These are phyloP conservation scores for Mycena sp. DNA, from an alignment of 1,284 basidiomycete species.

Conservation along the genomic window DNA sequence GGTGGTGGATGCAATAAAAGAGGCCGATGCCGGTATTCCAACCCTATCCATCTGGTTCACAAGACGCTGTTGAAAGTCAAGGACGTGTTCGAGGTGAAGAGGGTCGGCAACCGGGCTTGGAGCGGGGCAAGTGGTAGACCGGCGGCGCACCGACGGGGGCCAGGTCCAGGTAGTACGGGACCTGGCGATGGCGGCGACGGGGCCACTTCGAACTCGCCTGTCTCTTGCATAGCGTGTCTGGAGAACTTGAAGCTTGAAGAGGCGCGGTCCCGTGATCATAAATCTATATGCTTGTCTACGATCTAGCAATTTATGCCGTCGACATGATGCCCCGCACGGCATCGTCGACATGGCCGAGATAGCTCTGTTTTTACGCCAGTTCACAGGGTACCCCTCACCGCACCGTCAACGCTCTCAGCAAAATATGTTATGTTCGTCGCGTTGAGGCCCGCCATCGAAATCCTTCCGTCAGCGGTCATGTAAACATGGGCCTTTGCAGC, in stretches of 20 bases:
- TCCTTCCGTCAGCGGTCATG: constrained; percentile 90
- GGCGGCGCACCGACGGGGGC: constrained; percentile 26
- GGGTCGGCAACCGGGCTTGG: constrained; percentile 20
- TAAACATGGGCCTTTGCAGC: constrained; percentile 96
- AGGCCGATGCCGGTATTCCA: constrained; percentile 3
- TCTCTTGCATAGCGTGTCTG: too few relatives aligned
- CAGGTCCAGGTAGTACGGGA: constrained; percentile 26
- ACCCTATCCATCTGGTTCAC: constrained; percentile 34
- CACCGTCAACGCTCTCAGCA: constrained; percentile 85
- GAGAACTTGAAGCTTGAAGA: too few relatives aligned
- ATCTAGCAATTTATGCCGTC: constrained; percentile 9
- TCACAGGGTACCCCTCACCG: constrained; percentile 83
- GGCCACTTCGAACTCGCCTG: not conserved
- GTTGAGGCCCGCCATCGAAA: constrained; percentile 98
- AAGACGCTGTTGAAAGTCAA: constrained; percentile 42
- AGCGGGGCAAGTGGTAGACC: constrained; percentile 34
- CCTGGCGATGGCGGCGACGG: constrained; percentile 17
- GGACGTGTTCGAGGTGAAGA: constrained; percentile 41
- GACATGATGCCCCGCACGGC: constrained; percentile 4
- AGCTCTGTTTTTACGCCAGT: constrained; percentile 35
- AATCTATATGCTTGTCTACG: too few relatives aligned
- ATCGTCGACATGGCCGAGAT: not conserved
- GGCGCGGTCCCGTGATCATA: constrained; percentile 15
- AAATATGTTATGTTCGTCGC: constrained; percentile 91
- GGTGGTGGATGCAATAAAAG: constrained; percentile 12